Evolutionary conservation across 83 land plant genomes (phyloP).

Genomic region (Picea mariana): DNA sequence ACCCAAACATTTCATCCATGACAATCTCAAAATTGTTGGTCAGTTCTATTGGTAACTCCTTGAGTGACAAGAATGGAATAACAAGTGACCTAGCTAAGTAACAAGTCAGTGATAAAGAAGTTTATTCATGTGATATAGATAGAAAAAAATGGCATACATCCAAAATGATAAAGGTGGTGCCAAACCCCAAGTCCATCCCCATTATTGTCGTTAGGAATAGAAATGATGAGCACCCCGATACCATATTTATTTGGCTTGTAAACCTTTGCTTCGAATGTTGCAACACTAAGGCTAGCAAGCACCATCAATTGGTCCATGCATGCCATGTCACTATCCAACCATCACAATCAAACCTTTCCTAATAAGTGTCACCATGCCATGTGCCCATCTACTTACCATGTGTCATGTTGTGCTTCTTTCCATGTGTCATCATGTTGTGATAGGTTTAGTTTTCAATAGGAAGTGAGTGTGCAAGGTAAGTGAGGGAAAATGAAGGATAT

Average conservation of each 20-base stretch:
- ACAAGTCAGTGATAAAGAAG: conserved; percentile 86
- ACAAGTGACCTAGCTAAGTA: conserved; percentile 71
- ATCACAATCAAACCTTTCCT: no score
- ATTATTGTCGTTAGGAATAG: conserved; percentile 98
- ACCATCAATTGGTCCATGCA: no score
- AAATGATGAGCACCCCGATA: conserved; percentile 74
- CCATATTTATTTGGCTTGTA: conserved; percentile 54
- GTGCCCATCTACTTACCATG: no score
- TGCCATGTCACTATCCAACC: no score
- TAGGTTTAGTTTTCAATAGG: no score
- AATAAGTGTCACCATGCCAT: no score
- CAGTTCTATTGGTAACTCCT: conserved; percentile 65
- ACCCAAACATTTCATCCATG: conserved; percentile 95
- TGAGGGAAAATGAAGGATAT: no score
- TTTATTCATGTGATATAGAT: conserved; percentile 86
- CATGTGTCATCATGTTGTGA: no score
- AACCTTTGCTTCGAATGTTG: background rate
- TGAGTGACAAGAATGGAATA: conserved; percentile 75
- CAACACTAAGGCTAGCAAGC: no score
- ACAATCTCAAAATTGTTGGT: conserved; percentile 70
- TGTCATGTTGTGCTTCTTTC: no score
- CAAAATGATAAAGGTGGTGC: conserved; percentile 92
- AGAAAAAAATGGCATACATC: conserved; percentile 76
- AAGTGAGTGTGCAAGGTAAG: no score
- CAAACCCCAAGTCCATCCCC: conserved; percentile 98